Conservation (phyloP, 75 land plant species). For the Selaginella tamariscina region DNA sequence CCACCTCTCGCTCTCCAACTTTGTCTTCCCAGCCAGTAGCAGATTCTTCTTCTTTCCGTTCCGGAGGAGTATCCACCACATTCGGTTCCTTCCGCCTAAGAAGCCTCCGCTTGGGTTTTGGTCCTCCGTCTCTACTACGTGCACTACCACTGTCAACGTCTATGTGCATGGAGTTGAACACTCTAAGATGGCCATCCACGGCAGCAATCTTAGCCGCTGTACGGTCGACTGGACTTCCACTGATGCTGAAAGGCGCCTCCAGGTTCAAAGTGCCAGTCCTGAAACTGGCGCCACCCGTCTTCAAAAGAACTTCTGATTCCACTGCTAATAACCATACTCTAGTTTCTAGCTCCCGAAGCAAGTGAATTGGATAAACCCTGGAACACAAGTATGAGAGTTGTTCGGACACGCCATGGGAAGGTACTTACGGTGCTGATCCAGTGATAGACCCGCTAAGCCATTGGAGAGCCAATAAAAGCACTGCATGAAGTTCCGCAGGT, state of each 20-base stretch:
- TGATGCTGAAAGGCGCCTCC: conserved; percentile 20
- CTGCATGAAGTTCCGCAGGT: conserved; percentile 70
- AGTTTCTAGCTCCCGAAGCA: conserved; percentile 91
- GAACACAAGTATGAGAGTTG: conserved; percentile 2
- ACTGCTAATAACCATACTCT: conserved; percentile 96
- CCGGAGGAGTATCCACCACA: neutral
- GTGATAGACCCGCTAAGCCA: conserved; percentile 94
- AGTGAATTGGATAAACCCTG: conserved; percentile 85
- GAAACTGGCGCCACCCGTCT: conserved; percentile 25
- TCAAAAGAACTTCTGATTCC: conserved; percentile 62
- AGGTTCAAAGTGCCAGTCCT: conserved; percentile 7
- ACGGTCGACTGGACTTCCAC: conserved; percentile 43
- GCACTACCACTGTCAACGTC: conserved; percentile 5
- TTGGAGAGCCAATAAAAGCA: conserved; percentile 75
- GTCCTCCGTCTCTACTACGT: conserved; percentile 15
- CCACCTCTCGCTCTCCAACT: conserved; percentile 74
- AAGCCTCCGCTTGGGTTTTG: conserved; percentile 48
- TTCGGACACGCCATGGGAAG: neutral
- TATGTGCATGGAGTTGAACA: conserved; percentile 5
- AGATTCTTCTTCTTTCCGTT: conserved; percentile 29
- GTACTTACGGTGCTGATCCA: conserved; percentile 57
- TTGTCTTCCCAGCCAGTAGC: conserved; percentile 68
- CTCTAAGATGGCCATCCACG: conserved; percentile 75
- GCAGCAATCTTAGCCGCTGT: conserved; percentile 61
- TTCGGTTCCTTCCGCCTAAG: conserved; percentile 5